A percentile compares a stretch with the other conserved stretches of the same genome.
Evolutionary conservation across 225 moss, liverwort and hornwort species (phyloP).

Genomic region (Sphagnum tenellum): DNA sequence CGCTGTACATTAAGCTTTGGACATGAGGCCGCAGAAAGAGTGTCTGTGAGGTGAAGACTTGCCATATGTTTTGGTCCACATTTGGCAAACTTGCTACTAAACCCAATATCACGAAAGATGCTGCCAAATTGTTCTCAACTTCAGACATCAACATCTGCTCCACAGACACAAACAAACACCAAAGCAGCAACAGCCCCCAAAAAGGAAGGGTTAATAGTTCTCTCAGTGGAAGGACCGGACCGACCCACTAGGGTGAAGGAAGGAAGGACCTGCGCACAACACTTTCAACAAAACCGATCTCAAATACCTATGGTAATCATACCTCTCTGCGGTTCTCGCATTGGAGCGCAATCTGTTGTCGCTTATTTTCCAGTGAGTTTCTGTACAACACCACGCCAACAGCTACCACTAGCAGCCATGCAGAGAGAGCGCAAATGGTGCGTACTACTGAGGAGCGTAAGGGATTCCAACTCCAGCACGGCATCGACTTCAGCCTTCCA

Average conservation of each 20-base stretch:
- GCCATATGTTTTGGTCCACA: constrained; percentile 36
- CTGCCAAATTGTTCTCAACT: constrained; percentile 68
- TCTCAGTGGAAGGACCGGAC: too few relatives aligned
- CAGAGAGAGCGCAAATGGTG: constrained; percentile 12
- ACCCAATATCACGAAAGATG: constrained; percentile 73
- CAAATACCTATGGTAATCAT: too few relatives aligned
- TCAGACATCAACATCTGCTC: constrained; percentile 64
- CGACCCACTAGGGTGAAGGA: too few relatives aligned
- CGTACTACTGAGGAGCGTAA: constrained; percentile 33
- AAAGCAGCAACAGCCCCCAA: background rate
- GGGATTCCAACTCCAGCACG: constrained; percentile 14
- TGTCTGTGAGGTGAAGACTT: constrained; percentile 47
- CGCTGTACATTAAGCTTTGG: too few relatives aligned
- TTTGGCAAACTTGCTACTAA: constrained; percentile 43
- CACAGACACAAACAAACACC: background rate
- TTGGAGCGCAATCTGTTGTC: constrained; percentile 38
- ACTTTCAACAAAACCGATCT: too few relatives aligned
- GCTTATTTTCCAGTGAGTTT: constrained; percentile 22
- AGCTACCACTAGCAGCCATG: constrained; percentile 22
- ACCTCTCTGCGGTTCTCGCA: constrained; percentile 48
- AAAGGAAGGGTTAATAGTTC: too few relatives aligned
- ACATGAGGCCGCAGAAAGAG: constrained; percentile 14
- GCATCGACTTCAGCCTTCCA: constrained; percentile 8
- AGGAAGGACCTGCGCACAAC: too few relatives aligned
- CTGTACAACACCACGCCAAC: constrained; percentile 36